Percentiles rank a stretch among this genome's conserved stretches.
phyloP scores from a whole-genome alignment of 768 basidiomycete genomes.

The Dictyophora rubrovolvata region DNA sequence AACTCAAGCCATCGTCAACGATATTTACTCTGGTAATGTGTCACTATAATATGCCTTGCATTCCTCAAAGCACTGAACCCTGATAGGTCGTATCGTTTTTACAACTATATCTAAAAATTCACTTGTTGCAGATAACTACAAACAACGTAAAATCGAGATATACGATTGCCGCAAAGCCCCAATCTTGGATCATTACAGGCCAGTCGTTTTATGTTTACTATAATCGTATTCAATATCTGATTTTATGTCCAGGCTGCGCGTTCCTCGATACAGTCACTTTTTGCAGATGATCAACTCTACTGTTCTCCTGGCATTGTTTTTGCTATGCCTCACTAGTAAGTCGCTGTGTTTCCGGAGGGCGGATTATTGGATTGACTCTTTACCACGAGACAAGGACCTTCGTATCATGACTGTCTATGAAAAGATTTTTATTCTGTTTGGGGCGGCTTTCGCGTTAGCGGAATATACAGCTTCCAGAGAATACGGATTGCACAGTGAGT shows the following conservation, averaged over 20 bases:
- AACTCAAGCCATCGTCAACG: conserved; percentile 77
- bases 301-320: conserved; percentile 54
- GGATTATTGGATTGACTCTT: background rate
- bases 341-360: conserved; percentile 1
- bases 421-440: conserved; percentile 62
- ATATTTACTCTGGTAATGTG: conserved; percentile 64
- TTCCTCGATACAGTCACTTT: conserved; percentile 69
- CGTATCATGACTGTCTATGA: conserved; percentile 51
- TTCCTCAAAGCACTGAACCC: conserved; percentile 13
- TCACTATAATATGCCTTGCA: conserved; percentile 76
- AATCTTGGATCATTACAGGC: conserved; percentile 78
- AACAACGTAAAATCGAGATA: conserved; percentile 59
- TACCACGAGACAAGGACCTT: conserved; percentile 42
- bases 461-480: conserved; percentile 85
- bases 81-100: conserved; percentile 51
- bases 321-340: conserved; percentile 68
- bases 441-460: conserved; percentile 67
- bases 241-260: conserved; percentile 55
- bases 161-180: conserved; percentile 60
- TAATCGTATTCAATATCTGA: background rate
- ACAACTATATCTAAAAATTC: conserved; percentile 52
- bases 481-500: conserved; percentile 79
- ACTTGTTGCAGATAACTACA: conserved; percentile 86
- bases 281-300: conserved; percentile 74
- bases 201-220: background rate